Conservation (phyloP, 768 basidiomycete genomes). For the Leucocoprinus birnbaumii region DNA sequence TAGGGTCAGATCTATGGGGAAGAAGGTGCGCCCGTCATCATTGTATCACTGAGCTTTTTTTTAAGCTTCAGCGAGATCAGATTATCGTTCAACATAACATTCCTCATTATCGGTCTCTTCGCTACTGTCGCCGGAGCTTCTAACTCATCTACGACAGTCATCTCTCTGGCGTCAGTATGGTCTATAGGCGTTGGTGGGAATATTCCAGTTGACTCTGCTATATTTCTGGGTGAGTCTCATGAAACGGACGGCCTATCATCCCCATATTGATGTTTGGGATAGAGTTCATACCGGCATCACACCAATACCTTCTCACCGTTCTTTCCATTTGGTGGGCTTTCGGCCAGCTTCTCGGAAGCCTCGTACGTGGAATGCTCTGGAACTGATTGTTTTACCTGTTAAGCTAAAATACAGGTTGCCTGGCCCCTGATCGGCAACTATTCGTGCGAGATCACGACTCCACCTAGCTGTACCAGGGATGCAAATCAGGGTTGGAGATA, state of each 20-base stretch:
- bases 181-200: conserved; percentile 68
- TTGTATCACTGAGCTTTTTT: not conserved
- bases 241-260: not conserved
- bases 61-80: conserved; percentile 24
- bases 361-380: conserved; percentile 21
- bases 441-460: conserved; percentile 46
- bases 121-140: conserved; percentile 60
- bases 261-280: not conserved
- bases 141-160: conserved; percentile 46
- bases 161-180: conserved; percentile 52
- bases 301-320: conserved; percentile 74
- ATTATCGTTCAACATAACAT: conserved; percentile 66
- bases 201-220: conserved; percentile 70
- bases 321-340: conserved; percentile 82
- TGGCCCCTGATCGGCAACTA: conserved; percentile 72
- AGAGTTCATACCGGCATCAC: conserved; percentile 70
- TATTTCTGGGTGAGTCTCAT: conserved; percentile 58
- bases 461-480: conserved; percentile 37
- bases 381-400: not conserved
- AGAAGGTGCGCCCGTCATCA: conserved; percentile 42
- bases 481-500: conserved; percentile 77
- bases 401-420: conserved; percentile 42
- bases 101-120: conserved; percentile 66
- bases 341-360: conserved; percentile 62
- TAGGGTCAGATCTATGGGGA: conserved; percentile 71